Conservation (phyloP, 176 grass and related monocot species). For the Microstegium vimineum region DNA sequence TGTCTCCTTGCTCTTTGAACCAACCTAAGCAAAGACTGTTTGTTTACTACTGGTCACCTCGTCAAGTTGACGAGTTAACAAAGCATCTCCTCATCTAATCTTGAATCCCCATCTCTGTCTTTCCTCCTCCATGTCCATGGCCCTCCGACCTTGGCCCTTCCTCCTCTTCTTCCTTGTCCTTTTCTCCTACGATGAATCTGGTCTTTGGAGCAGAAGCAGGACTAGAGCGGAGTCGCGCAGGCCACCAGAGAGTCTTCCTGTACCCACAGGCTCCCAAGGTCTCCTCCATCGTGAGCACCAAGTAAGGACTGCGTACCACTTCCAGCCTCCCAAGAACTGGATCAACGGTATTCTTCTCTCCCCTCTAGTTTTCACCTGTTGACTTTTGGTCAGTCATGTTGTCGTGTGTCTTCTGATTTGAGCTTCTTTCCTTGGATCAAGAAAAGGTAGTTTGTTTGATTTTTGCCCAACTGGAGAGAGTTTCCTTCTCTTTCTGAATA, state of each 20-base stretch:
- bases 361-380: not conserved
- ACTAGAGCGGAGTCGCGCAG: slow-evolving; percentile 23
- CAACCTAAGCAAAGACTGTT: slow-evolving; percentile 23
- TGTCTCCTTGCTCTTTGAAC: slow-evolving; percentile 1
- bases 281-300: slow-evolving; percentile 54
- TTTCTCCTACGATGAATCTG: slow-evolving; percentile 22
- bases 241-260: slow-evolving; percentile 52
- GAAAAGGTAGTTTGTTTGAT: not conserved
- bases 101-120: not conserved
- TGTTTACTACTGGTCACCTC: not conserved
- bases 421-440: slow-evolving; percentile 4
- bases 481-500: not conserved
- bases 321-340: slow-evolving; percentile 75
- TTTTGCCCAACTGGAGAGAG: not conserved
- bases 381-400: not conserved
- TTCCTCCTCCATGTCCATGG: slow-evolving; percentile 24
- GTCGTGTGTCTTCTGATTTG: not conserved
- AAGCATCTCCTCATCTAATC: slow-evolving; percentile 34
- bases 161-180: slow-evolving; percentile 36
- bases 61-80: not conserved
- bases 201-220: not conserved
- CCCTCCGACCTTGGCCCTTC: slow-evolving; percentile 25
- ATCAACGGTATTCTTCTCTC: slow-evolving; percentile 52
- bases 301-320: slow-evolving; percentile 67
- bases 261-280: slow-evolving; percentile 52